Percentiles rank a stretch among this genome's conserved stretches.
These are phyloP conservation scores for Plasmodium malariae DNA, from an alignment of 169 alveolate species.

Conservation along the genomic window DNA sequence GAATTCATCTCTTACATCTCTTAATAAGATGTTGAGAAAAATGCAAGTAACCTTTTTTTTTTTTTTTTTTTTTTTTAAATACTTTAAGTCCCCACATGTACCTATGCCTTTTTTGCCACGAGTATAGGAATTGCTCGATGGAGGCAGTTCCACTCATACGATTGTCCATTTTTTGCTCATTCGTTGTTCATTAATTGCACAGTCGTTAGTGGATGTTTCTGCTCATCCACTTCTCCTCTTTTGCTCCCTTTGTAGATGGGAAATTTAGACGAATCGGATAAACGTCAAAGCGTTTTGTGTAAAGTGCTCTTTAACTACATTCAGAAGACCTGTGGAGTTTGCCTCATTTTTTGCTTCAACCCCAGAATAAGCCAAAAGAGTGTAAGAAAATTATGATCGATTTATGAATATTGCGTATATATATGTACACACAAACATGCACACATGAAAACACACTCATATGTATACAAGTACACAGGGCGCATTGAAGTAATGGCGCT, in stretches of 20 bases:
- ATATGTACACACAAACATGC: too few species aligned
- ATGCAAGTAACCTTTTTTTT: slow-evolving; percentile 21
- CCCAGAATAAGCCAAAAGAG: slow-evolving; percentile 58
- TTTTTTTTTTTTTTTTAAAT: too few species aligned
- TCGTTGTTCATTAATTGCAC: too few species aligned
- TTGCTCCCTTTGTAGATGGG: slow-evolving; percentile 56
- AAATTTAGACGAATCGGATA: slow-evolving; percentile 61
- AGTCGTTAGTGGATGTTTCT: too few species aligned
- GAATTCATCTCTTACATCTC: slow-evolving; percentile 64
- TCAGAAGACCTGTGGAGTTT: slow-evolving; percentile 70
- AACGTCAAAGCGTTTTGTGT: slow-evolving; percentile 68
- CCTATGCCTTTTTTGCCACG: too few species aligned
- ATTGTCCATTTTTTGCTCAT: too few species aligned
- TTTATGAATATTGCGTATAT: background rate
- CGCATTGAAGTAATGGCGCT: too few species aligned
- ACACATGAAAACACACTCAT: too few species aligned
- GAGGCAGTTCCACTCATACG: too few species aligned
- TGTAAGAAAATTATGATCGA: slow-evolving; percentile 9
- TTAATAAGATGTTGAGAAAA: slow-evolving; percentile 61
- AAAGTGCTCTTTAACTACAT: slow-evolving; percentile 63
- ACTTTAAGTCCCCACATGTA: too few species aligned
- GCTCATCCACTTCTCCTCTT: background rate
- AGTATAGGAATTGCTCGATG: too few species aligned
- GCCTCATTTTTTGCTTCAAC: slow-evolving; percentile 66
- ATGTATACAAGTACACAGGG: too few species aligned